Base-by-base conservation (phyloP, 1,284 basidiomycete species). In the Anthracocystis setariae region DNA sequence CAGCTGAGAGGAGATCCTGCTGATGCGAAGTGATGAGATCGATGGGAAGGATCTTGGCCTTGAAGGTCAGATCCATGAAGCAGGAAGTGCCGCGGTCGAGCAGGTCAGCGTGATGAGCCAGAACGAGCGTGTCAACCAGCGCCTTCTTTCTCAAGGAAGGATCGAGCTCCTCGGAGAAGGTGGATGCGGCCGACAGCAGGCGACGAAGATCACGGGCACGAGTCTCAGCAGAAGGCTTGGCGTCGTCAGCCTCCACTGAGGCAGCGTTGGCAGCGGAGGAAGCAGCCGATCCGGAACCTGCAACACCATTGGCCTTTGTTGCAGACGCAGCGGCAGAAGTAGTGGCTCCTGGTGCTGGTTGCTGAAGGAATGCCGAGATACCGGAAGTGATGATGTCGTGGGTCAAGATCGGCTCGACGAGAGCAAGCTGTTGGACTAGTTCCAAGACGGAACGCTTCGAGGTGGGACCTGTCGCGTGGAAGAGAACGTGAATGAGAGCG, bases 61-160 rank as follows among this genome's bases (percentile, higher is more conserved):
- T 60, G 52, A 75, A 76, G 49, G 78, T 80, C 53, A 82, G 72
- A 33, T 75, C 73, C 61, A 79, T 74, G 59, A 79, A 81, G 48
- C 62, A 57, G 9, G 69, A 69, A 8, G 69, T 62, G 53, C 74
- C 72, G 27, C 60, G 52, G 44, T 73, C 74, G 35, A 68, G 70
- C 33, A 81, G 50, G 39, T 72, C 66, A 20, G 76, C 27, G 29
- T 74, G 63, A 49, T 83, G 81, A n/a, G 78, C 61, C 9, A 76
- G 52, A 20, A 83, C 70, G n/a, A 83, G 64, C 7, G 80, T 68
- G 35, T 72, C 67, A n/a, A 72, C 66, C 1, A 83, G 68, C 18
- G 73, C 70, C 29, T 68, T 63, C 46, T 71, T 63, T 4, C 65
- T 50, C 5, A 46, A 46, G 8, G 63, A 47, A 12, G 52, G 18